phyloP scores from a whole-genome alignment of 495 filamentous ascomycete species.

The Daldinia vernicosa region DNA sequence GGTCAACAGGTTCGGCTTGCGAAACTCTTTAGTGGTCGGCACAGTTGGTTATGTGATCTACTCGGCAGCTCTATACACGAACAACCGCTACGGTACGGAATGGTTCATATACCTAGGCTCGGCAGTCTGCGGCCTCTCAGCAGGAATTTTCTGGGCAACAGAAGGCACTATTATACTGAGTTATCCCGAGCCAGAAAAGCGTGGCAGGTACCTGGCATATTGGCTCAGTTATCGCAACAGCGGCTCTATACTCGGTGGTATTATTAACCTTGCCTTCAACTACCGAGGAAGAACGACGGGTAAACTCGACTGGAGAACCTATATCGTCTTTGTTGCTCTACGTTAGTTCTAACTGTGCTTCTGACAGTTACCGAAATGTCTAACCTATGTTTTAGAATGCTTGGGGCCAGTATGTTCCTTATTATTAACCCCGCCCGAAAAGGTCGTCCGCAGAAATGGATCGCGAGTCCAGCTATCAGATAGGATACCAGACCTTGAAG shows the following conservation, averaged over 20 bases:
- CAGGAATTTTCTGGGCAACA: constrained; percentile 18
- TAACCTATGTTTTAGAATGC: background rate
- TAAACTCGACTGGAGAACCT: constrained; percentile 19
- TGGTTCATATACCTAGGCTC: constrained; percentile 22
- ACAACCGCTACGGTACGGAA: constrained; percentile 6
- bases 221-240: constrained; percentile 25
- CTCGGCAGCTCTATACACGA: constrained; percentile 10
- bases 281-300: constrained; percentile 12
- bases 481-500: constrained; percentile 13
- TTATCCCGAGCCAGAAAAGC: constrained; percentile 23
- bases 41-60: constrained; percentile 17
- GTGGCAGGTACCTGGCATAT: constrained; percentile 19
- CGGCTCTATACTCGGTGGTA: constrained; percentile 16
- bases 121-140: constrained; percentile 10
- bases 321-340: constrained; percentile 20
- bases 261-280: constrained; percentile 24
- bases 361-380: background rate
- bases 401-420: constrained; percentile 1
- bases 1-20: constrained; percentile 12
- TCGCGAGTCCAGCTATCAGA: constrained; percentile 10
- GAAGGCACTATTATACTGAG: constrained; percentile 19
- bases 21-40: constrained; percentile 12
- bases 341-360: background rate
- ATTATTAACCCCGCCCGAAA: constrained; percentile 16
- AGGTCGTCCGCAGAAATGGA: constrained; percentile 17